These are phyloP conservation scores for Dunaliella primolecta DNA, from an alignment of 139 green algal species.

Conservation along the genomic window DNA sequence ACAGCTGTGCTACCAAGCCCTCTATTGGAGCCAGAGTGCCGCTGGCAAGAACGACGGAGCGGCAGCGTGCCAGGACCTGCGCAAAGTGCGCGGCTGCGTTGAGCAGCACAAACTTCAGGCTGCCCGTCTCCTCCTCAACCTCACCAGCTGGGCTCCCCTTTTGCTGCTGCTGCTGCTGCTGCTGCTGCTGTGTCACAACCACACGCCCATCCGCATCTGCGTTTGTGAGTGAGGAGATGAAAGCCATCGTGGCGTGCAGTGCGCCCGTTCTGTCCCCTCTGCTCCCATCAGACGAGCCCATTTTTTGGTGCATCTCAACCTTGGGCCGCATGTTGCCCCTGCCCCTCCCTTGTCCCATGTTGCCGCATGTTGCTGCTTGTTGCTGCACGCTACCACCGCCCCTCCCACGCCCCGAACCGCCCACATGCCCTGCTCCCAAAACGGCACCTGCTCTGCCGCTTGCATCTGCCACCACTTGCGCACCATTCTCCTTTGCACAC, in stretches of 20 bases:
- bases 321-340: background rate
- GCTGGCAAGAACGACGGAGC: slow-evolving; percentile 83
- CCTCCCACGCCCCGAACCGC: background rate
- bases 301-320: background rate
- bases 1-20: slow-evolving; percentile 45
- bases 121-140: background rate
- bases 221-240: slow-evolving; percentile 78
- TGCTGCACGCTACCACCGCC: background rate
- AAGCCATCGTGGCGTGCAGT: slow-evolving; percentile 64
- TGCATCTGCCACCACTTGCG: background rate
- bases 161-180: background rate
- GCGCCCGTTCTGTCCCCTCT: slow-evolving; percentile 21
- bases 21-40: slow-evolving; percentile 86
- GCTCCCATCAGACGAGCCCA: background rate
- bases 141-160: background rate
- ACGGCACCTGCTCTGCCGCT: background rate
- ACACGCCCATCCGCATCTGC: slow-evolving; percentile 82
- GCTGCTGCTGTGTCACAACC: slow-evolving; percentile 43
- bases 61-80: slow-evolving; percentile 37
- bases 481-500: too few species aligned
- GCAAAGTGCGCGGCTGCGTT: slow-evolving; percentile 83
- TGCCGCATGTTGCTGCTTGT: background rate
- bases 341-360: slow-evolving; percentile 5
- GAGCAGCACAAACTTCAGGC: slow-evolving; percentile 82
- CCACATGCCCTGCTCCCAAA: background rate